phyloP scores from a whole-genome alignment of 202 grass and related monocot species.

The Saccharum hybrid region DNA sequence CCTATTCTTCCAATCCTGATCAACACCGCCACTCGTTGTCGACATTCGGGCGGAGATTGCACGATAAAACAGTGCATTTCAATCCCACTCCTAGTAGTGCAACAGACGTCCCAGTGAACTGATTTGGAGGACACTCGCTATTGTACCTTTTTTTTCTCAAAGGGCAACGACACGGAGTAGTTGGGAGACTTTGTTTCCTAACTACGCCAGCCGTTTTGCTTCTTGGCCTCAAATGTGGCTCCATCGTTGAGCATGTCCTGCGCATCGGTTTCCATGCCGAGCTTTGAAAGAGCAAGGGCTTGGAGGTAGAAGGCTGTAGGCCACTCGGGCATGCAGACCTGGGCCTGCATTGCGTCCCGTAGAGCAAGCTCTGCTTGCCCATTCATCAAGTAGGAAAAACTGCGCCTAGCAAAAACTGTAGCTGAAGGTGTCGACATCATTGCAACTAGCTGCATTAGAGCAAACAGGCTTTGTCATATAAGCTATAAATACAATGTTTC shows the following conservation, averaged over 20 bases:
- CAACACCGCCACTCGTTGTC: constrained; percentile 32
- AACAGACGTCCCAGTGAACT: constrained; percentile 23
- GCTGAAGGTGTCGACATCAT: constrained; percentile 93
- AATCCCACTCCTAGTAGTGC: constrained; percentile 51
- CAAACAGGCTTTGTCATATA: constrained; percentile 23
- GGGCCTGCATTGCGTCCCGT: constrained; percentile 94
- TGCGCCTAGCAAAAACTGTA: constrained; percentile 86
- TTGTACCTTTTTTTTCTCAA: constrained; percentile 20
- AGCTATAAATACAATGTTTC: constrained; percentile 16
- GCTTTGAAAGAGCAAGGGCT: constrained; percentile 93
- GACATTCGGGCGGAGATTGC: constrained; percentile 42
- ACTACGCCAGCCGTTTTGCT: constrained; percentile 89
- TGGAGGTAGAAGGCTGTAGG: constrained; percentile 96
- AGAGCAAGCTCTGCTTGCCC: constrained; percentile 92
- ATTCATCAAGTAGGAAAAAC: constrained; percentile 95
- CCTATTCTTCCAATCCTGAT: constrained; percentile 35
- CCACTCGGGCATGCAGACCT: constrained; percentile 98
- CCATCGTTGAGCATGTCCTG: constrained; percentile 99
- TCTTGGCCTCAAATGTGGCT: constrained; percentile 90
- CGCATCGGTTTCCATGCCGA: constrained; percentile 97
- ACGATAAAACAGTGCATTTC: constrained; percentile 62
- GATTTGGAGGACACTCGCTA: constrained; percentile 27
- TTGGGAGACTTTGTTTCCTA: constrained; percentile 21
- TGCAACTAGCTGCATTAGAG: constrained; percentile 72
- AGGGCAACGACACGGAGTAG: constrained; percentile 20